phyloP scores from a whole-genome alignment of 192 early-diverging fungal genomes.

The Coemansia sp. region DNA sequence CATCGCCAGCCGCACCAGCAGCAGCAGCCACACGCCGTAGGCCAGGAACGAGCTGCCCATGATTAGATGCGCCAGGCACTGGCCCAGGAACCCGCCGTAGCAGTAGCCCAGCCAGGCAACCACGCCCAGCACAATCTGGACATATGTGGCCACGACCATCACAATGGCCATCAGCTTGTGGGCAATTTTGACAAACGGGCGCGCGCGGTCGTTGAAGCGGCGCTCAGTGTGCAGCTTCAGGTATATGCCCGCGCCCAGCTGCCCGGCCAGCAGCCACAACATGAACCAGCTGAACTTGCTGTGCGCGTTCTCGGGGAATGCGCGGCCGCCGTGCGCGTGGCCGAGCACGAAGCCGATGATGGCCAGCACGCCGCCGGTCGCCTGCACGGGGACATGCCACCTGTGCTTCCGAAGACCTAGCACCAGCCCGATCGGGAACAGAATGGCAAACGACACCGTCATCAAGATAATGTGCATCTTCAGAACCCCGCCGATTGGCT shows the following conservation, averaged over 20 bases:
- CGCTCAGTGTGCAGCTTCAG: constrained; percentile 58
- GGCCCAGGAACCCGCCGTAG: constrained; percentile 58
- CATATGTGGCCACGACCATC: constrained; percentile 58
- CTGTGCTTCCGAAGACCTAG: constrained; percentile 54
- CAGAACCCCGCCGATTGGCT: constrained; percentile 44
- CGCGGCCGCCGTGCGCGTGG: constrained; percentile 59
- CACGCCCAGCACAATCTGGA: constrained; percentile 62
- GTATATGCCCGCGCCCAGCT: constrained; percentile 57
- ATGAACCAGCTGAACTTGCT: constrained; percentile 60
- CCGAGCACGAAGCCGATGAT: constrained; percentile 57
- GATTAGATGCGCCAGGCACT: constrained; percentile 68
- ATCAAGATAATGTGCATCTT: constrained; percentile 48
- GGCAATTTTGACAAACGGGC: constrained; percentile 47
- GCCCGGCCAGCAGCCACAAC: constrained; percentile 52
- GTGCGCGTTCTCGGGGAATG: constrained; percentile 62
- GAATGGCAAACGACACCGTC: constrained; percentile 42
- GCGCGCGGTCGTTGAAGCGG: constrained; percentile 52
- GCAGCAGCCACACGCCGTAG: constrained; percentile 59
- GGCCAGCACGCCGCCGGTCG: constrained; percentile 46
- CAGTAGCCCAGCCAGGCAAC: constrained; percentile 62
- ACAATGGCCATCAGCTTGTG: constrained; percentile 55
- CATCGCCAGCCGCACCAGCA: constrained; percentile 55
- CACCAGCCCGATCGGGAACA: constrained; percentile 55
- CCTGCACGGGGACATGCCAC: constrained; percentile 63
- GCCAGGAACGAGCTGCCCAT: constrained; percentile 69